These are phyloP conservation scores for Aspergillus terreus DNA, from an alignment of 2,329 filamentous ascomycete species.

Conservation along the genomic window DNA sequence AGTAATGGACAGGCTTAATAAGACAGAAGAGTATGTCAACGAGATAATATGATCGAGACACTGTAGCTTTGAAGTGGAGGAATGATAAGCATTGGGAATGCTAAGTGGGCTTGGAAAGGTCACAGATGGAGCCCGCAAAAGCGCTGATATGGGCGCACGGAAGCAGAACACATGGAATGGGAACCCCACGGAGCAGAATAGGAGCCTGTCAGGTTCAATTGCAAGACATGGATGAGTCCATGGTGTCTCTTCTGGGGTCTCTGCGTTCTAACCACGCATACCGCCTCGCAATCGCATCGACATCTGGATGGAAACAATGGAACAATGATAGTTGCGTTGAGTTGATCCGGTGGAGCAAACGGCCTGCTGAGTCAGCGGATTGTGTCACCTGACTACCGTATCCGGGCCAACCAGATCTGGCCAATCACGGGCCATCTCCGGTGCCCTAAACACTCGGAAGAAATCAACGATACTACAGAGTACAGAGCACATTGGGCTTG, in stretches of 20 bases:
- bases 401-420: slow-evolving; percentile 15
- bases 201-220: neutral
- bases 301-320: neutral
- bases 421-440: slow-evolving; percentile 9
- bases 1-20: neutral
- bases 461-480: too few relatives aligned
- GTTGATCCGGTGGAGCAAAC: slow-evolving; percentile 10
- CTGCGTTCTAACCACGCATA: too few relatives aligned
- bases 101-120: neutral
- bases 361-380: slow-evolving; percentile 13
- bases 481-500: too few relatives aligned
- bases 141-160: neutral
- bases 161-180: neutral
- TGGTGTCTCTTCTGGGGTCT: too few relatives aligned
- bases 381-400: slow-evolving; percentile 15
- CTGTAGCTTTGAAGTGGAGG: neutral
- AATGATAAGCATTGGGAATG: neutral
- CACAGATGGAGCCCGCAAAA: neutral
- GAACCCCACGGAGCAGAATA: neutral
- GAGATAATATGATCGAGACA: neutral
- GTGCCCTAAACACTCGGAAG: neutral
- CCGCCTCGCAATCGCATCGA: too few relatives aligned
- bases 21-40: neutral
- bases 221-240: neutral
- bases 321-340: slow-evolving; percentile 3